A percentile compares a stretch with the other conserved stretches of the same genome.
phyloP scores from a whole-genome alignment of 2,329 filamentous ascomycete genomes.

The Aspergillus costaricaensis region DNA sequence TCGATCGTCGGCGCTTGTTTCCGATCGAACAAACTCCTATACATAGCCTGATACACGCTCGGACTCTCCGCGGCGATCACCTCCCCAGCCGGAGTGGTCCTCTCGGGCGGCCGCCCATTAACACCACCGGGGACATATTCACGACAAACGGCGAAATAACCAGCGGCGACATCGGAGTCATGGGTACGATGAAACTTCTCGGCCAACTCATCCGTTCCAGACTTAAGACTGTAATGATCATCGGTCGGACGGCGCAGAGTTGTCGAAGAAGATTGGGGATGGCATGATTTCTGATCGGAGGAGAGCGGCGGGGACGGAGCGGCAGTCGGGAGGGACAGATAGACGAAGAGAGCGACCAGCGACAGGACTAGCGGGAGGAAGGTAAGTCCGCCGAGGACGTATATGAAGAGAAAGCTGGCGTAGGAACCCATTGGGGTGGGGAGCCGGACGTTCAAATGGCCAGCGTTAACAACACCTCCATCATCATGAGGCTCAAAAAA shows the following conservation, averaged over 20 bases:
- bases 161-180: slow-evolving; percentile 78
- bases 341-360: slow-evolving; percentile 64
- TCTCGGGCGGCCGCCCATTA: slow-evolving; percentile 88
- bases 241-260: slow-evolving; percentile 59
- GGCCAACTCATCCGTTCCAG: slow-evolving; percentile 59
- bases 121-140: slow-evolving; percentile 90
- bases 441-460: slow-evolving; percentile 33
- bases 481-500: slow-evolving; percentile 20
- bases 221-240: slow-evolving; percentile 65
- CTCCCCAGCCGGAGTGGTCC: slow-evolving; percentile 76
- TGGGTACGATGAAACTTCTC: slow-evolving; percentile 63
- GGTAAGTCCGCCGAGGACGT: slow-evolving; percentile 83
- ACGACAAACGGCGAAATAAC: slow-evolving; percentile 92
- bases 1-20: slow-evolving; percentile 62
- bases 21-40: slow-evolving; percentile 90
- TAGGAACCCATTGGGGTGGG: slow-evolving; percentile 45
- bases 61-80: slow-evolving; percentile 78
- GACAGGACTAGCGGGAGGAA: slow-evolving; percentile 74
- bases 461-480: slow-evolving; percentile 37
- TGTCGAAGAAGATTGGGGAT: slow-evolving; percentile 31
- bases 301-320: slow-evolving; percentile 46
- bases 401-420: slow-evolving; percentile 67
- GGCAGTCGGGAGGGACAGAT: slow-evolving; percentile 57
- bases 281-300: slow-evolving; percentile 29
- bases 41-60: slow-evolving; percentile 98